Conservation (phyloP, 805 yeast genomes). For the Wickerhamiella musiphila region DNA sequence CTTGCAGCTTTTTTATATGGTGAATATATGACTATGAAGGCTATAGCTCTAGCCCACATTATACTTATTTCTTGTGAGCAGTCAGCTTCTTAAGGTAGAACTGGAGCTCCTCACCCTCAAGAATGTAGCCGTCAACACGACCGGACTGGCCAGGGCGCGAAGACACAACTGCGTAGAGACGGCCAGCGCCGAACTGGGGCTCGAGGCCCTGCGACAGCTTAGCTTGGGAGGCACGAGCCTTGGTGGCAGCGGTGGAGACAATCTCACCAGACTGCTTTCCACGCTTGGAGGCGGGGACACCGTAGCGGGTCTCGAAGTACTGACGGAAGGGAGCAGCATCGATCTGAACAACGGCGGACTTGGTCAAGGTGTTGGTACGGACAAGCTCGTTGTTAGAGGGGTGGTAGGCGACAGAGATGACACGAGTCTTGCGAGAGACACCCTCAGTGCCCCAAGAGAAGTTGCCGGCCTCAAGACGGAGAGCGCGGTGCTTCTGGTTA, state of each 20-base stretch:
- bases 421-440: slow-evolving; percentile 96
- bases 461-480: slow-evolving; percentile 83
- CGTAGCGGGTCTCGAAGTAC: slow-evolving; percentile 98
- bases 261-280: slow-evolving; percentile 62
- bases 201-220: slow-evolving; percentile 81
- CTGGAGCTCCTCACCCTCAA: slow-evolving; percentile 99
- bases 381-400: slow-evolving; percentile 99
- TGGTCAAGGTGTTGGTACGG: slow-evolving; percentile 98
- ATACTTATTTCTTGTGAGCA: slow-evolving; percentile 76
- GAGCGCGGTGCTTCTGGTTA: slow-evolving; percentile 98
- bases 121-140: slow-evolving; percentile 99
- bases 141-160: slow-evolving; percentile 99
- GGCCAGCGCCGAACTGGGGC: slow-evolving; percentile 96
- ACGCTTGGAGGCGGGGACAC: slow-evolving; percentile 37
- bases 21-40: no score
- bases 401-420: slow-evolving; percentile 94
- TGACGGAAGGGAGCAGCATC: slow-evolving; percentile 99
- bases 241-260: slow-evolving; percentile 50
- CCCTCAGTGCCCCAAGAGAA: slow-evolving; percentile 99
- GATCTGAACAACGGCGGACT: slow-evolving; percentile 96
- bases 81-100: slow-evolving; percentile 99
- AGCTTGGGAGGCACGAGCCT: slow-evolving; percentile 65
- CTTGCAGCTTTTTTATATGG: no score
- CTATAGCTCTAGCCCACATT: no score
- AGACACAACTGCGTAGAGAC: slow-evolving; percentile 94